A percentile compares a stretch with the other conserved stretches of the same genome.
Evolutionary conservation across 2,329 filamentous ascomycete species (phyloP).

Genomic region (Ilyonectria robusta): DNA sequence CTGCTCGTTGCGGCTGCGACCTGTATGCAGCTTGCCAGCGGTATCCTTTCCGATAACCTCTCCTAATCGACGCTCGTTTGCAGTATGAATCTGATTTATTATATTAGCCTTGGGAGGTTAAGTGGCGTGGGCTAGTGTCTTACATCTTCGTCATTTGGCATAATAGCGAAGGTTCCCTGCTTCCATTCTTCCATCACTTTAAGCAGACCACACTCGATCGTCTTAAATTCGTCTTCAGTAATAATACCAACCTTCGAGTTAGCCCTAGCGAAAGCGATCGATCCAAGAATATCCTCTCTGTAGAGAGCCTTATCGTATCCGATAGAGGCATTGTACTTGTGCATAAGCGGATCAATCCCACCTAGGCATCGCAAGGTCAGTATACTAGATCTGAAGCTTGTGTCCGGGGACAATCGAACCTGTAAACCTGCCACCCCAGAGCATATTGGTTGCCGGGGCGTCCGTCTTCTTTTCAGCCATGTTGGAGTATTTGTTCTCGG

Average conservation of each 20-base stretch:
- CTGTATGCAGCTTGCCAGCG: slow-evolving; percentile 80
- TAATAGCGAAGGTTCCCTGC: slow-evolving; percentile 63
- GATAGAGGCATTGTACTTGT: slow-evolving; percentile 86
- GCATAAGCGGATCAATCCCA: slow-evolving; percentile 88
- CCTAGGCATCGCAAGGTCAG: slow-evolving; percentile 47
- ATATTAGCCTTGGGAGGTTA: slow-evolving; percentile 6
- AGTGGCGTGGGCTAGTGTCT: slow-evolving; percentile 51
- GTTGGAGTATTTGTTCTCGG: slow-evolving; percentile 36
- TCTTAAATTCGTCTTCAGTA: slow-evolving; percentile 77
- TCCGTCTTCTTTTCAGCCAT: slow-evolving; percentile 46
- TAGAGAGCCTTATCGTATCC: slow-evolving; percentile 84
- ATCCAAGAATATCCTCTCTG: slow-evolving; percentile 84
- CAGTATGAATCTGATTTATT: slow-evolving; percentile 61
- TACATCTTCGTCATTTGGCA: slow-evolving; percentile 64
- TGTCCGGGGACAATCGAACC: slow-evolving; percentile 53
- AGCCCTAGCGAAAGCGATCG: slow-evolving; percentile 85
- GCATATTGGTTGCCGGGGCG: slow-evolving; percentile 51
- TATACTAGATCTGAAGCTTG: slow-evolving; percentile 44
- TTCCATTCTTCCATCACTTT: slow-evolving; percentile 70
- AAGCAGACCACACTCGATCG: slow-evolving; percentile 80
- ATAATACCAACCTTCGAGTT: slow-evolving; percentile 84
- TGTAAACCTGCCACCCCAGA: slow-evolving; percentile 67
- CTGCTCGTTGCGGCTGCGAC: slow-evolving; percentile 80
- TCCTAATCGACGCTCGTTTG: slow-evolving; percentile 69
- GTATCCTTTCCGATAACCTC: slow-evolving; percentile 80